Evolutionary conservation across 169 alveolate species (phyloP), one percentile per base, ranked within the genome.

Genomic region (Toxoplasma gondii): DNA sequence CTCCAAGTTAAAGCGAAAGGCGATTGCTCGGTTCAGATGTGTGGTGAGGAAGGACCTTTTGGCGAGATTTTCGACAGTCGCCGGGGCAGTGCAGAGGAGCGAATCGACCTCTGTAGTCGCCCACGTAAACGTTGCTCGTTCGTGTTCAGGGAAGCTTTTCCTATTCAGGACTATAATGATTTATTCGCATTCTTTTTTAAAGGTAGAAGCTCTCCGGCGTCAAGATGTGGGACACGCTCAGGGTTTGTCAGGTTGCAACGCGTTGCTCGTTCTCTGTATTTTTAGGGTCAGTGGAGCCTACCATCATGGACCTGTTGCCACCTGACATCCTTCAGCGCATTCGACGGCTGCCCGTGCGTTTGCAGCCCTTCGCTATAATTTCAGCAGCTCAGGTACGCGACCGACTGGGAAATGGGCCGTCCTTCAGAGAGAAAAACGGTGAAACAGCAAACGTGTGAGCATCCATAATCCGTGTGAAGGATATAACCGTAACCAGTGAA

Each of bases 381-480:
- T 86, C 93, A 10, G 95, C 95, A 34, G 95, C 95, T 38, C 95
- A 93, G 91, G 95, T 93, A 82, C 34, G 95, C 34, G n/a, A 17
- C 29, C 0, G 58, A 49, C 58, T 12, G 27, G 58, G 22, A 17
- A 70, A 16, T 10, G 27, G 0, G 43, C 12, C 43, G 19, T 27
- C 0, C 1, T 64, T 64, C 83, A 34, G 36, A 81, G 31, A 22
- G n/a, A 36, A 41, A 38, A 0, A 2, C 53, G 29, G 88, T 27
- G 19, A 34, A 34, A 27, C 44, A 17, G 86, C 86, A 31, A 34
- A 22, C 17, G 0, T 1, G 17, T 24, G 27, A 41, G 88, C n/a
- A 54, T 38, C 0, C 49, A 34, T 29, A 38, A 82, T 19, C 34
- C 24, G 22, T 31, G n/a, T 19, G 58, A 82, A 29, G 58, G 24